A percentile compares a stretch with the other conserved stretches of the same genome.
Conservation (phyloP, 257 asterid species). For the Solanum ahanhuiri region DNA sequence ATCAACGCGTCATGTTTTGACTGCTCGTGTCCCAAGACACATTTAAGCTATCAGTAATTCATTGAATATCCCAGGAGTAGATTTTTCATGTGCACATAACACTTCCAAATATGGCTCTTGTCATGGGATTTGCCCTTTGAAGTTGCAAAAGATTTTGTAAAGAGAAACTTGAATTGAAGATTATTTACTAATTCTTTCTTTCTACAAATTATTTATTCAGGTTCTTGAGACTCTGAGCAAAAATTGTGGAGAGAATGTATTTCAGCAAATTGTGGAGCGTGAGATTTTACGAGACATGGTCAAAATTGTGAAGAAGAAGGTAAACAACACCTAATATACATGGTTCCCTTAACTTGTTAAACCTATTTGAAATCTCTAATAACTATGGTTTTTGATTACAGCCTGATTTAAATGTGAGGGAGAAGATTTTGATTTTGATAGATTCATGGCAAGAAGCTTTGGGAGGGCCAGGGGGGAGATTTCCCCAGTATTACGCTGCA, state of each 20-base stretch:
- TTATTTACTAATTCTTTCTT: neutral
- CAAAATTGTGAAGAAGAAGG: conserved; percentile 93
- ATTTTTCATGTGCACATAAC: neutral
- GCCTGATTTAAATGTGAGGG: conserved; percentile 93
- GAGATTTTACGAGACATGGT: conserved; percentile 93
- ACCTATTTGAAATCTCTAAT: neutral
- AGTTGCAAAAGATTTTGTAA: neutral
- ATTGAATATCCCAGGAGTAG: neutral
- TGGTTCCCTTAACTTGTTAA: neutral
- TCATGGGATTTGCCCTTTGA: neutral
- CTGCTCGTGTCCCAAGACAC: neutral
- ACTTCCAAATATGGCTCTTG: neutral
- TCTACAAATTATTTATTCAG: conserved; percentile 25
- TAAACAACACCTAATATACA: neutral
- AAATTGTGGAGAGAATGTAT: conserved; percentile 86
- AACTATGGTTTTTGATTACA: conserved; percentile 21
- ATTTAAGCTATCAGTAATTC: neutral
- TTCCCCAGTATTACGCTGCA: conserved; percentile 84
- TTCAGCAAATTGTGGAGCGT: conserved; percentile 84
- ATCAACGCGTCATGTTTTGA: neutral
- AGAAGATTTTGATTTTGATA: conserved; percentile 78
- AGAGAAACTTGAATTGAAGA: neutral
- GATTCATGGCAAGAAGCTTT: conserved; percentile 97
- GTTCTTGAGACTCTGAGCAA: conserved; percentile 94
- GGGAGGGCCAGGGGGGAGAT: conserved; percentile 79